Conservation (phyloP, 2,329 filamentous ascomycete genomes). For the Botrytis porri region DNA sequence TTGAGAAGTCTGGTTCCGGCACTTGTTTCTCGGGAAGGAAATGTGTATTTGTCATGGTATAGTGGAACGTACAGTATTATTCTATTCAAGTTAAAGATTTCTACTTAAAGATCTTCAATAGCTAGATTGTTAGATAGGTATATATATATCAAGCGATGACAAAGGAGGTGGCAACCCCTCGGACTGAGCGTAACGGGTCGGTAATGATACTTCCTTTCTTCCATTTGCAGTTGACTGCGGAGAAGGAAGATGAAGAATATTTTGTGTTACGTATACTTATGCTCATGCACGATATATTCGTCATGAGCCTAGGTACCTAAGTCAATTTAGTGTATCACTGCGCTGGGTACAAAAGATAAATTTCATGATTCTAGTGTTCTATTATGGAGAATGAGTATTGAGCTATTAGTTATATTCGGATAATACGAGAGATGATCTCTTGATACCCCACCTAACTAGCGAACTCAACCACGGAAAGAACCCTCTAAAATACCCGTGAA, state of each 20-base stretch:
- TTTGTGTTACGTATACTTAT: accelerated
- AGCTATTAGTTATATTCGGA: background rate
- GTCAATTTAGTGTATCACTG: background rate
- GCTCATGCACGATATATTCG: background rate
- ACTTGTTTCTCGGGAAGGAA: background rate
- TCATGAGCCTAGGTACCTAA: background rate
- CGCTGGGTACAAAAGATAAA: background rate
- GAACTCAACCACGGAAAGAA: background rate
- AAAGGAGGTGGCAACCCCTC: background rate
- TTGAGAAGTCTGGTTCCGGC: too few relatives aligned
- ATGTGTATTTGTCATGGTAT: background rate
- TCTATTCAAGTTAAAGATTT: background rate
- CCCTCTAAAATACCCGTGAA: background rate
- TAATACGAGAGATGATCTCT: background rate
- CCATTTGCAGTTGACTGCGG: background rate
- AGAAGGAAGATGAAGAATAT: background rate
- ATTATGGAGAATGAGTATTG: background rate
- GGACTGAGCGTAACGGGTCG: background rate
- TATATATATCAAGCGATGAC: background rate
- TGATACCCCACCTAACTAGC: background rate
- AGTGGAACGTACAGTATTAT: background rate
- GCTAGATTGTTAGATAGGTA: background rate
- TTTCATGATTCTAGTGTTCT: background rate
- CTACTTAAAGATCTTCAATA: background rate
- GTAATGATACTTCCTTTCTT: background rate